phyloP scores from a whole-genome alignment of 2,329 filamentous ascomycete genomes.

The Sporothrix humicola region DNA sequence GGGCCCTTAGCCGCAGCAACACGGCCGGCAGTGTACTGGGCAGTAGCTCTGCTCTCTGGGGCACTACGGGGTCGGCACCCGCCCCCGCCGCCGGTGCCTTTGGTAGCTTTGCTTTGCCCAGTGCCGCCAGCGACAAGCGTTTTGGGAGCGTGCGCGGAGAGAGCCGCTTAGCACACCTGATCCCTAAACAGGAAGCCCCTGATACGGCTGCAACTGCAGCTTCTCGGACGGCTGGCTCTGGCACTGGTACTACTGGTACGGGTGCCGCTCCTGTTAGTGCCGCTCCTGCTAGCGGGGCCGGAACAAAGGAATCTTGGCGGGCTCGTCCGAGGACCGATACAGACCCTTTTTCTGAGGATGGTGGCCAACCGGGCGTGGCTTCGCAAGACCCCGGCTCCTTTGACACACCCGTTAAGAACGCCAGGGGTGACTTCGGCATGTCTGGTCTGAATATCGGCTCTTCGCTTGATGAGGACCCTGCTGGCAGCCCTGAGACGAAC shows the following conservation, averaged over 20 bases:
- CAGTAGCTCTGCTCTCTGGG: slow-evolving; percentile 51
- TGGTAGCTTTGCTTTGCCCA: slow-evolving; percentile 80
- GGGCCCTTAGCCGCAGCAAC: slow-evolving; percentile 59
- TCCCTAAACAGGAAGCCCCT: slow-evolving; percentile 55
- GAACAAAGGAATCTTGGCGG: slow-evolving; percentile 56
- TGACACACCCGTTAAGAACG: slow-evolving; percentile 62
- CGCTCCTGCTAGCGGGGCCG: not conserved
- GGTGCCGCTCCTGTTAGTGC: not conserved
- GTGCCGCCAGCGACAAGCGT: slow-evolving; percentile 72
- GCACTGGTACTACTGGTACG: not conserved
- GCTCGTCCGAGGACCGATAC: slow-evolving; percentile 71
- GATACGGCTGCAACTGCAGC: slow-evolving; percentile 8
- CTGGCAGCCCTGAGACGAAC: slow-evolving; percentile 91
- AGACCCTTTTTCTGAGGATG: slow-evolving; percentile 74
- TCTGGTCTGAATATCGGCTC: slow-evolving; percentile 63
- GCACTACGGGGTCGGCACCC: slow-evolving; percentile 56
- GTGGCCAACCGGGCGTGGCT: slow-evolving; percentile 66
- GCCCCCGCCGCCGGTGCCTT: slow-evolving; percentile 74
- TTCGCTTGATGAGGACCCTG: slow-evolving; percentile 68
- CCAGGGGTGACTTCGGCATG: slow-evolving; percentile 66
- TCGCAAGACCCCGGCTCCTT: slow-evolving; percentile 61
- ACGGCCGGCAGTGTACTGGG: slow-evolving; percentile 58
- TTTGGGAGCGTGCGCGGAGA: slow-evolving; percentile 73
- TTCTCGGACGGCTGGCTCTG: slow-evolving; percentile 5
- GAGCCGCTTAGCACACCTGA: slow-evolving; percentile 84